A percentile compares a stretch with the other conserved stretches of the same genome.
phyloP scores from a whole-genome alignment of 371 early-diverging fungal species.

The Mortierella polycephala region DNA sequence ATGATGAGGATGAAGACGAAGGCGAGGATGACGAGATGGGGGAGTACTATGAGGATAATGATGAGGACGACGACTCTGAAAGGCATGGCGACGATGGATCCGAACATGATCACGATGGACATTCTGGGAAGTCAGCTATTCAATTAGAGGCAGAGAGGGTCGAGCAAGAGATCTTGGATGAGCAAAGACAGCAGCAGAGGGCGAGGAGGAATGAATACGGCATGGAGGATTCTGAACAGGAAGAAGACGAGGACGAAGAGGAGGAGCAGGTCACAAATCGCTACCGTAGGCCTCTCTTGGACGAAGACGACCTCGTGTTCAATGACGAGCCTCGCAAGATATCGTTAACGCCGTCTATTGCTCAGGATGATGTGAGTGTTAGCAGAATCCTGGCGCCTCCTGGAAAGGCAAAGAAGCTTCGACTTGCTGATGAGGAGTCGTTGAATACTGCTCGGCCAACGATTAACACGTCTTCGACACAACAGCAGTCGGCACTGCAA shows the following conservation, averaged over 20 bases:
- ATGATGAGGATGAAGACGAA: slow-evolving; percentile 46
- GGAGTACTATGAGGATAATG: slow-evolving; percentile 55
- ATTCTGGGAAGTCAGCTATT: slow-evolving; percentile 23
- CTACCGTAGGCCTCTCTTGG: slow-evolving; percentile 32
- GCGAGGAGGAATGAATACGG: slow-evolving; percentile 13
- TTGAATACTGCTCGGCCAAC: not conserved
- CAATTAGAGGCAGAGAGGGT: slow-evolving; percentile 44
- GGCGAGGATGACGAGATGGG: slow-evolving; percentile 35
- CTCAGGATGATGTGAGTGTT: slow-evolving; percentile 34
- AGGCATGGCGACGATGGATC: slow-evolving; percentile 15
- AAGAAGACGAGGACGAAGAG: slow-evolving; percentile 12
- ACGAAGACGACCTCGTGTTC: slow-evolving; percentile 43
- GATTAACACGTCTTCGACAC: not conserved
- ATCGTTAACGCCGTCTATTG: slow-evolving; percentile 50
- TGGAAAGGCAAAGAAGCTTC: slow-evolving; percentile 28
- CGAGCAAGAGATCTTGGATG: slow-evolving; percentile 48
- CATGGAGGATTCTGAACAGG: slow-evolving; percentile 19
- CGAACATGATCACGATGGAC: slow-evolving; percentile 11
- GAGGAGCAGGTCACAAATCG: slow-evolving; percentile 23
- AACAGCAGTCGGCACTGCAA: not conserved
- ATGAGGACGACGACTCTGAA: slow-evolving; percentile 32
- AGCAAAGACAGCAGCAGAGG: slow-evolving; percentile 20
- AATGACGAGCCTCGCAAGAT: slow-evolving; percentile 51
- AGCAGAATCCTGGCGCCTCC: slow-evolving; percentile 3
- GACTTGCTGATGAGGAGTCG: slow-evolving; percentile 18